Base-by-base conservation (phyloP, 805 yeast species). In the Saccharomycopsis sp. region DNA sequence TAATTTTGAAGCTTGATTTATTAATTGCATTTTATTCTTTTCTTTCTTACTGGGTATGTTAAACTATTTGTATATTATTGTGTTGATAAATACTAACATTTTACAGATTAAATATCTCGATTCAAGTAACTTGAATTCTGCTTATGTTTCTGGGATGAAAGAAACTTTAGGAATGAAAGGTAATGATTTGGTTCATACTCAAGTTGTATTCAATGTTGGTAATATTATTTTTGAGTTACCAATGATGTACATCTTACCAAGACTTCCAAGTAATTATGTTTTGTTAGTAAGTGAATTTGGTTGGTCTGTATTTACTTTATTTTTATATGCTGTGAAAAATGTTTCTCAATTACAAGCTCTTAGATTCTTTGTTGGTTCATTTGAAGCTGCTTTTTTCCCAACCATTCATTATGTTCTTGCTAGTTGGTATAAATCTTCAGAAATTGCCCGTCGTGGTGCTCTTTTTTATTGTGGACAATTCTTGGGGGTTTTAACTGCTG, bases 341-440 rank as follows among this genome's bases (percentile, higher is more conserved):
- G 70, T 71, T 13, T 58, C 62, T 2, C 73, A 72, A 36, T 59
- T 83, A 29, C 70, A 74, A 54, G 85, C 72, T 1, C 58, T 76
- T 32, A 60, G 92, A 38, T 81, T 81, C 51, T 65, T 81, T 31
- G 65, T 80, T 43, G 88, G 82, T 30, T 70, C 73, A 1, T 75
- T 76, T 54, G 92, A 84, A 55, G 74, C 83, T 3, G 74, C 79
- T n/a, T 71, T 66, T 50, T 67, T 73, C 60, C 81, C 86, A 4
- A 75, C 74, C 17, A 64, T 74, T 41, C 80, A 76, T 49, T 76
- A 72, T 49, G 56, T 74, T 34, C 60, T 69, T 49, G 85, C 83
- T 15, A 64, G 73, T 18, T 76, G 72, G 69, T 74, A 73, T 55
- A 64, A 65, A 49, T 64, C 74, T 37, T 62, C 63, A 39, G 83